Conservation (phyloP, 1,284 basidiomycete genomes). For the Apiotrichum akiyoshidainum region DNA sequence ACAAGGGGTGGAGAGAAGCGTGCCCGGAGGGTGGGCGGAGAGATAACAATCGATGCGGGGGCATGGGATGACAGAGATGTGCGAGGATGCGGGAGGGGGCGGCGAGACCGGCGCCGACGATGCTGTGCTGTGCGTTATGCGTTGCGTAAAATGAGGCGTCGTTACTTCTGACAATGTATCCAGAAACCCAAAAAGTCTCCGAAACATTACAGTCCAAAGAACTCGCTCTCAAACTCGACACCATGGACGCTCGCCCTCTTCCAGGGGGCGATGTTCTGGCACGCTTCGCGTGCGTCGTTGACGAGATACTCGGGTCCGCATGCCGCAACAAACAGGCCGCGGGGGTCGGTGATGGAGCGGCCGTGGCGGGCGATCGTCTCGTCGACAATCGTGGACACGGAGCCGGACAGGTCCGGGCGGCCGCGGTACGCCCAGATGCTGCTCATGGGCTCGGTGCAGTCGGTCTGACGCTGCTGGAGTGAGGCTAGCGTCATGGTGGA, state of each 20-base stretch:
- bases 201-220: conserved; percentile 35
- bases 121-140: no score
- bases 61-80: no score
- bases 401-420: conserved; percentile 30
- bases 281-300: conserved; percentile 29
- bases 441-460: conserved; percentile 19
- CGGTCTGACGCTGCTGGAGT: conserved; percentile 11
- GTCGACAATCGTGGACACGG: conserved; percentile 27
- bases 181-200: no score
- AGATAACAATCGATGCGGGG: no score
- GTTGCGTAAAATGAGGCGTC: no score
- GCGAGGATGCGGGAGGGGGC: no score
- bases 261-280: conserved; percentile 23
- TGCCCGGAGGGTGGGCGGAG: no score
- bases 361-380: conserved; percentile 26
- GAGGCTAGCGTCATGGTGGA: conserved; percentile 13
- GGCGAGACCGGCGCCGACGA: no score
- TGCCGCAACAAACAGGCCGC: conserved; percentile 35
- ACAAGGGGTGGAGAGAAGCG: no score
- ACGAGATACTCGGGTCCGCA: conserved; percentile 45
- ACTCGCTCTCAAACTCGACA: conserved; percentile 44
- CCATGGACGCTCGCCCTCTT: conserved; percentile 37
- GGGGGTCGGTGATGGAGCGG: conserved; percentile 21
- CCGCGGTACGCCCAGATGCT: conserved; percentile 27
- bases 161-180: no score